Percentiles rank a stretch among this genome's conserved stretches.
Conservation (phyloP, 2,329 filamentous ascomycete species). For the Colletotrichum trifolii region DNA sequence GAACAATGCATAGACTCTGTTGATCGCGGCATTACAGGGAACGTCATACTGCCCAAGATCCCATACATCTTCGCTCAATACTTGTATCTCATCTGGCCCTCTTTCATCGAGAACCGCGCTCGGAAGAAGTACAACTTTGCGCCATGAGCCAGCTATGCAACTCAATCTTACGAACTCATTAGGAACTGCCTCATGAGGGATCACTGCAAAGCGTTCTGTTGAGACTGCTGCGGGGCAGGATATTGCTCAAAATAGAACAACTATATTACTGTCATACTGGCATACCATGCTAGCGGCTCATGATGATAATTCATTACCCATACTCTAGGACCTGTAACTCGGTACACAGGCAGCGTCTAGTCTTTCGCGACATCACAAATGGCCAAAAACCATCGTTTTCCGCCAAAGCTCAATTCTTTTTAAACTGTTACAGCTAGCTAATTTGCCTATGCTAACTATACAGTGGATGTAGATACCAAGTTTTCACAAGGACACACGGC, state of each 20-base stretch:
- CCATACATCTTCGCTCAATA: constrained; percentile 23
- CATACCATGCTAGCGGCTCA: too few relatives aligned
- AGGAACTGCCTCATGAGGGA: too few relatives aligned
- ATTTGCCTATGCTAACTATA: background rate
- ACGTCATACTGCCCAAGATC: constrained; percentile 19
- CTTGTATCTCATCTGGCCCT: constrained; percentile 22
- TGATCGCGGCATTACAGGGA: constrained; percentile 11
- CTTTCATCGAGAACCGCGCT: constrained; percentile 24
- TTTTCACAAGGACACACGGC: background rate
- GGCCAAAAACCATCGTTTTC: background rate
- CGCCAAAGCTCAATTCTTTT: background rate
- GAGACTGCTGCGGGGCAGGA: too few relatives aligned
- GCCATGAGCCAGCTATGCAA: too few relatives aligned
- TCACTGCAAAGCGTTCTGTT: too few relatives aligned
- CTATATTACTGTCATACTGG: too few relatives aligned
- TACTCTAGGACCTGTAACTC: background rate
- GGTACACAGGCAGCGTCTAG: background rate
- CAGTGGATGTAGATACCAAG: background rate
- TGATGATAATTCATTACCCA: background rate
- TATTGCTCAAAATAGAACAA: too few relatives aligned
- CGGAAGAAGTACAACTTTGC: constrained; percentile 29
- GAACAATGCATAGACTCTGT: constrained; percentile 11
- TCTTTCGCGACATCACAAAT: background rate
- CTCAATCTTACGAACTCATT: too few relatives aligned
- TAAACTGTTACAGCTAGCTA: background rate